Conservation (phyloP, 1,284 basidiomycete genomes). For the Stereum hirsutum region DNA sequence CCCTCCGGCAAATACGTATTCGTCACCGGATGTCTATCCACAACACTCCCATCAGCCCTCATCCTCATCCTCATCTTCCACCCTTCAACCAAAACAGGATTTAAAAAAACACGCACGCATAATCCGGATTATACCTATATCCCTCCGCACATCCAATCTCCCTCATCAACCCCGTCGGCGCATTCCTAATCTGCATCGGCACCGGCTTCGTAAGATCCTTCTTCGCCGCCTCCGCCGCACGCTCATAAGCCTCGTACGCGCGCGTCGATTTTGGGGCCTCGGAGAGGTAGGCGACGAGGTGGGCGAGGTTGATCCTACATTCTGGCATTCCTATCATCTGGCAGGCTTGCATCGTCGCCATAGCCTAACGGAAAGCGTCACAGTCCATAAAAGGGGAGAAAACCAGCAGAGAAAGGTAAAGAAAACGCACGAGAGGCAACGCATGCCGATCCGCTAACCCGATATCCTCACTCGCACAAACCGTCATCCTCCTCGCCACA, state of each 20-base stretch:
- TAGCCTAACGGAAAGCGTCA: slow-evolving; percentile 38
- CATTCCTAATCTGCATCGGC: slow-evolving; percentile 79
- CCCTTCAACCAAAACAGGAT: background rate
- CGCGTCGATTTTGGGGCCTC: slow-evolving; percentile 82
- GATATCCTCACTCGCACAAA: slow-evolving; percentile 83
- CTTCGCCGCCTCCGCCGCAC: slow-evolving; percentile 57
- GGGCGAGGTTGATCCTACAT: slow-evolving; percentile 69
- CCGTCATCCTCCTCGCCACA: slow-evolving; percentile 73
- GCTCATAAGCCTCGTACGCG: slow-evolving; percentile 69
- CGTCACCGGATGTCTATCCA: slow-evolving; percentile 58
- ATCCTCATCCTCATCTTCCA: background rate
- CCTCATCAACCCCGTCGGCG: slow-evolving; percentile 79
- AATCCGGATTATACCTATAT: slow-evolving; percentile 78
- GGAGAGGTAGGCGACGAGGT: slow-evolving; percentile 75
- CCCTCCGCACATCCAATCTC: slow-evolving; percentile 67
- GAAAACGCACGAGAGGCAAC: slow-evolving; percentile 47
- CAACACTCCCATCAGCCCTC: slow-evolving; percentile 4
- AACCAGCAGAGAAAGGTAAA: background rate
- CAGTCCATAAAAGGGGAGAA: too few species aligned
- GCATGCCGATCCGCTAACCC: slow-evolving; percentile 72
- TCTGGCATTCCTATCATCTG: slow-evolving; percentile 84
- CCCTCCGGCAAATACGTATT: slow-evolving; percentile 51
- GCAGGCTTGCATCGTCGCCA: slow-evolving; percentile 73
- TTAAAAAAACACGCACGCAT: slow-evolving; percentile 35
- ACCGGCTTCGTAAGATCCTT: slow-evolving; percentile 48